Conservation (phyloP, 495 filamentous ascomycete species). For the Glutinoglossum americanum region DNA sequence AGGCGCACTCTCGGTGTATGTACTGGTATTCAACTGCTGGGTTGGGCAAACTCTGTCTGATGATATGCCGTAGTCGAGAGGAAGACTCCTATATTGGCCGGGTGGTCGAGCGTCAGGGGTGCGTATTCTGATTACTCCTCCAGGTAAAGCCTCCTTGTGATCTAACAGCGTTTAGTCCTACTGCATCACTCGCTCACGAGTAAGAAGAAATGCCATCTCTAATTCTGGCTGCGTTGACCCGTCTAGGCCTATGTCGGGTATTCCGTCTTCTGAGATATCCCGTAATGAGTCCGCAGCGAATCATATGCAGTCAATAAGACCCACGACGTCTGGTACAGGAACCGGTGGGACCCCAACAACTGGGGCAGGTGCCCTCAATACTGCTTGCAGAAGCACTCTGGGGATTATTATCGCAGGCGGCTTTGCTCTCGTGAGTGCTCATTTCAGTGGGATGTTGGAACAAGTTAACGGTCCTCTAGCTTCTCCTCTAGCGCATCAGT, state of each 20-base stretch:
- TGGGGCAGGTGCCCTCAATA: conserved; percentile 5
- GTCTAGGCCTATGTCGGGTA: neutral
- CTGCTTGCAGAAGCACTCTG: conserved; percentile 14
- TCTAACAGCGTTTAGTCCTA: neutral
- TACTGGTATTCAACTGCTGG: neutral
- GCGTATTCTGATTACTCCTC: neutral
- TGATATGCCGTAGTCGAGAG: neutral
- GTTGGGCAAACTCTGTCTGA: neutral
- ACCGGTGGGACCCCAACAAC: neutral
- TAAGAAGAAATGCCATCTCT: neutral
- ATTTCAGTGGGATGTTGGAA: neutral
- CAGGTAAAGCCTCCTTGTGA: neutral
- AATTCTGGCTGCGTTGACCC: neutral
- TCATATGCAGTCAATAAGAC: too few relatives aligned
- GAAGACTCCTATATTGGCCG: neutral
- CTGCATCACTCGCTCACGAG: neutral
- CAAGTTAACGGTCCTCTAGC: conserved; percentile 1
- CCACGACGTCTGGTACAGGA: too few relatives aligned
- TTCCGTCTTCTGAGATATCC: too few relatives aligned
- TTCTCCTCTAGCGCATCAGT: neutral
- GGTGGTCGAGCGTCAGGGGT: neutral
- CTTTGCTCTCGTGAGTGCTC: conserved; percentile 12
- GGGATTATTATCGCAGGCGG: conserved; percentile 14
- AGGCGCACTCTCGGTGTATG: neutral
- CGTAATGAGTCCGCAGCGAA: too few relatives aligned